These are phyloP conservation scores for Xylaria sp. DNA, from an alignment of 2,329 filamentous ascomycete species.

Conservation along the genomic window DNA sequence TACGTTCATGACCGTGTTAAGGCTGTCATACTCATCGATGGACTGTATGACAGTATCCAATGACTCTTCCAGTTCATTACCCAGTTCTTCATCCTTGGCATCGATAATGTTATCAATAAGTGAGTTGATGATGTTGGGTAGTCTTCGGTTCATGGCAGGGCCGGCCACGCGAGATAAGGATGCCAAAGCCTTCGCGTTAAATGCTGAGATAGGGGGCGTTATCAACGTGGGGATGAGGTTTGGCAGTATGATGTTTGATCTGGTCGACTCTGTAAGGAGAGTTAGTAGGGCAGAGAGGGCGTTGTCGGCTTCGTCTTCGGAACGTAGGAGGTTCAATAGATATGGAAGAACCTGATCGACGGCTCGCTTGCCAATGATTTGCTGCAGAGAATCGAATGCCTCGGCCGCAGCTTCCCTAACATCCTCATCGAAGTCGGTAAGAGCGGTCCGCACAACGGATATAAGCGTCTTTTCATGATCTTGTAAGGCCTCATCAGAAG, in stretches of 20 bases:
- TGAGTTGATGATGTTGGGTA: constrained; percentile 91
- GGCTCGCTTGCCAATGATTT: constrained; percentile 91
- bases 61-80: constrained; percentile 76
- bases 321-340: constrained; percentile 87
- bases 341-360: constrained; percentile 95
- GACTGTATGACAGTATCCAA: constrained; percentile 92
- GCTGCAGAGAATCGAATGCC: constrained; percentile 94
- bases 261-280: constrained; percentile 88
- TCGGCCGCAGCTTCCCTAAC: constrained; percentile 96
- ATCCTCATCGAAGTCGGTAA: constrained; percentile 88
- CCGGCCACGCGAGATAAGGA: constrained; percentile 93
- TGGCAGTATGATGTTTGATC: constrained; percentile 95
- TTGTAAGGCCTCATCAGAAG: constrained; percentile 86
- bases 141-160: constrained; percentile 85
- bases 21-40: constrained; percentile 93
- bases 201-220: constrained; percentile 87
- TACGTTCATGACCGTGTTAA: constrained; percentile 95
- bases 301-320: constrained; percentile 88
- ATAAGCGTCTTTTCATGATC: constrained; percentile 96
- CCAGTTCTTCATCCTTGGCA: constrained; percentile 77
- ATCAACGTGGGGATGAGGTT: constrained; percentile 95
- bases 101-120: constrained; percentile 92
- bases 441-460: constrained; percentile 89
- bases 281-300: constrained; percentile 92
- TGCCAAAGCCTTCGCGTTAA: constrained; percentile 94